phyloP scores from a whole-genome alignment of 345 rosid genomes.

The Clarkia xantiana region DNA sequence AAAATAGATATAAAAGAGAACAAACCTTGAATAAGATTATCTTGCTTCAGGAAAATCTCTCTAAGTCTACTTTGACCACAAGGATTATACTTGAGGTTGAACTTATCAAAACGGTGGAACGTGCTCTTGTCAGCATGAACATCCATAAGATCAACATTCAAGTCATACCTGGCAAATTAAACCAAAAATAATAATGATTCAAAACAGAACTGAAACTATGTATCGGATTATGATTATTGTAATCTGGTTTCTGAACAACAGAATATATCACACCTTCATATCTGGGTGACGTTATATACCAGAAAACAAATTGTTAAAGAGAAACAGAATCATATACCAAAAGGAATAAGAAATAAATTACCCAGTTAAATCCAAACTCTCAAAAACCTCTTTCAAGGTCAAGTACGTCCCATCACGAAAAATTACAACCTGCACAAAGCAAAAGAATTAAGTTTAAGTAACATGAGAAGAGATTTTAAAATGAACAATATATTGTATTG shows the following conservation, averaged over 20 bases:
- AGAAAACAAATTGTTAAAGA: background rate
- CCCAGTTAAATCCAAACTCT: conserved; percentile 94
- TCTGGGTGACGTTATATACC: too few species aligned
- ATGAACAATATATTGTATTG: background rate
- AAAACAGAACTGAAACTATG: too few species aligned
- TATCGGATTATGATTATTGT: too few species aligned
- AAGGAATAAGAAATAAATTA: conserved; percentile 19
- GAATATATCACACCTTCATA: too few species aligned
- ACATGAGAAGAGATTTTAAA: background rate
- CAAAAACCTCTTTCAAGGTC: conserved; percentile 92
- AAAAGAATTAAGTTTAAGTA: background rate
- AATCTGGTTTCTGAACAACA: too few species aligned
- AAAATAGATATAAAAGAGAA: background rate
- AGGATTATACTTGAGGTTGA: conserved; percentile 96
- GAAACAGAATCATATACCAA: background rate
- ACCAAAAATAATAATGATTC: conserved; percentile 1
- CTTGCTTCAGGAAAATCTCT: conserved; percentile 99
- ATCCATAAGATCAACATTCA: conserved; percentile 95
- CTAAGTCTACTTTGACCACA: conserved; percentile 99
- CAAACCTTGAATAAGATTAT: conserved; percentile 96
- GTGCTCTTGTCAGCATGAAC: conserved; percentile 99
- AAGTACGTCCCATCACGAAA: conserved; percentile 96
- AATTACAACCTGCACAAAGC: conserved; percentile 70
- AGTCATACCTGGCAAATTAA: conserved; percentile 53
- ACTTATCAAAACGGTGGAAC: conserved; percentile 98